phyloP scores from a whole-genome alignment of 495 filamentous ascomycete genomes.

The Penicillium turbatum region DNA sequence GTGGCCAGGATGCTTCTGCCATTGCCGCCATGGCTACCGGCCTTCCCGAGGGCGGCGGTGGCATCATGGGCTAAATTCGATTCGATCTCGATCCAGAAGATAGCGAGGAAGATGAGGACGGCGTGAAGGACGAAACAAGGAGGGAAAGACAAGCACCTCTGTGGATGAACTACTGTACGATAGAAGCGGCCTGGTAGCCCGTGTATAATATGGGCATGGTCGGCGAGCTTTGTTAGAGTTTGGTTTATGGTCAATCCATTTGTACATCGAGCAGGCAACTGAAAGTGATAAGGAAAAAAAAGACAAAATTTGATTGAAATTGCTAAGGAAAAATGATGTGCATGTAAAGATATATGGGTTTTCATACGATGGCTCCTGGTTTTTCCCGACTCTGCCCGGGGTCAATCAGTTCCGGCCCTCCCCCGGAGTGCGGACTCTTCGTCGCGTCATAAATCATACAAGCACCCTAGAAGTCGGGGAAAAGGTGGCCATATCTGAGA shows the following conservation, averaged over 20 bases:
- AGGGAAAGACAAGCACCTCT: constrained; percentile 6
- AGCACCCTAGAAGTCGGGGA: constrained; percentile 62
- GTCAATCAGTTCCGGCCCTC: constrained; percentile 11
- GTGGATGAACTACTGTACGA: constrained; percentile 21
- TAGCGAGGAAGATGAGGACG: neutral
- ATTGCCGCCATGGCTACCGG: constrained; percentile 29
- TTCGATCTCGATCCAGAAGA: neutral
- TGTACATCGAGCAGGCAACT: constrained; percentile 18
- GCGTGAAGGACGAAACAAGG: neutral
- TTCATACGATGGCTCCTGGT: constrained; percentile 20
- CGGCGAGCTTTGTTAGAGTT: constrained; percentile 12
- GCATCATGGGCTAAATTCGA: constrained; percentile 8
- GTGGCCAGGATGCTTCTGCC: constrained; percentile 24
- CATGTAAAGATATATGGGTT: constrained; percentile 6
- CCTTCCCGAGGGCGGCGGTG: constrained; percentile 14
- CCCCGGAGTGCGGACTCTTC: constrained; percentile 25
- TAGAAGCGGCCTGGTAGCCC: constrained; percentile 25
- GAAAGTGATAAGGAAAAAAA: constrained; percentile 13
- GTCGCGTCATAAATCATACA: constrained; percentile 41
- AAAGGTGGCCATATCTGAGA: constrained; percentile 63
- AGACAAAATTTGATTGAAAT: constrained; percentile 26
- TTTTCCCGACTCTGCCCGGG: constrained; percentile 19
- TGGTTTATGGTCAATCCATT: constrained; percentile 24
- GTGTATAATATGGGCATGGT: constrained; percentile 28
- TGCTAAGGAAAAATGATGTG: constrained; percentile 17